phyloP scores from a whole-genome alignment of 306 rosid genomes.

The Casuarina glauca region DNA sequence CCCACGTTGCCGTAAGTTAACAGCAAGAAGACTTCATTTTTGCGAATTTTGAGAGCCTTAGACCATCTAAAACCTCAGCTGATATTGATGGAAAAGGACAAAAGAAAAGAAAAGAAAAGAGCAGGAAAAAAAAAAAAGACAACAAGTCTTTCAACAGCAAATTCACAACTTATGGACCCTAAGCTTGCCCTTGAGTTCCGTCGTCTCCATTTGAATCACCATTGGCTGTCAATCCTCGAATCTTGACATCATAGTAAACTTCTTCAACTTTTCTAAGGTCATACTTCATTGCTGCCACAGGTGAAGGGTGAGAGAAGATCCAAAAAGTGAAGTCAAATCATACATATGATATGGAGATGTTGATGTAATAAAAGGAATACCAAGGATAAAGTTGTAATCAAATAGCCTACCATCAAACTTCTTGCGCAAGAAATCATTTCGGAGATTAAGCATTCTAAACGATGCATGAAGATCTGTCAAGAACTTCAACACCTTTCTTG shows the following conservation, averaged over 20 bases:
- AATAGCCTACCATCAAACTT: conserved; percentile 75
- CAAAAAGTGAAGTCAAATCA: conserved; percentile 11
- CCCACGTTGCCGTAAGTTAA: too few relatives aligned
- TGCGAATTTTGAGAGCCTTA: too few relatives aligned
- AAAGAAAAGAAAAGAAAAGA: too few relatives aligned
- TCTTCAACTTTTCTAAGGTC: conserved; percentile 89
- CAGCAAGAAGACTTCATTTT: too few relatives aligned
- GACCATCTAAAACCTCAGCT: too few relatives aligned
- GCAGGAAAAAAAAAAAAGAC: too few relatives aligned
- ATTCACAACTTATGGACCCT: conserved; percentile 6
- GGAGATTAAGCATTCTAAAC: conserved; percentile 93
- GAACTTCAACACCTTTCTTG: conserved; percentile 84
- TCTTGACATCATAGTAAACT: conserved; percentile 90
- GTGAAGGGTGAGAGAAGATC: conserved; percentile 14
- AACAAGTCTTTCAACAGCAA: background rate
- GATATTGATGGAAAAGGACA: too few relatives aligned
- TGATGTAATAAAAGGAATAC: background rate
- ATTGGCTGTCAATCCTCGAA: conserved; percentile 71
- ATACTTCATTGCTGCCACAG: conserved; percentile 85
- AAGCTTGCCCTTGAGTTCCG: conserved; percentile 39
- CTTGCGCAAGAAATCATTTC: conserved; percentile 91
- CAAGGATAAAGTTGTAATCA: conserved; percentile 4
- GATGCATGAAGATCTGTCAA: conserved; percentile 89
- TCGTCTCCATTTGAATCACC: conserved; percentile 40
- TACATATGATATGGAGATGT: background rate